Evolutionary conservation across 192 early-diverging fungal genomes (phyloP).

Genomic region (Gonapodya sp.): DNA sequence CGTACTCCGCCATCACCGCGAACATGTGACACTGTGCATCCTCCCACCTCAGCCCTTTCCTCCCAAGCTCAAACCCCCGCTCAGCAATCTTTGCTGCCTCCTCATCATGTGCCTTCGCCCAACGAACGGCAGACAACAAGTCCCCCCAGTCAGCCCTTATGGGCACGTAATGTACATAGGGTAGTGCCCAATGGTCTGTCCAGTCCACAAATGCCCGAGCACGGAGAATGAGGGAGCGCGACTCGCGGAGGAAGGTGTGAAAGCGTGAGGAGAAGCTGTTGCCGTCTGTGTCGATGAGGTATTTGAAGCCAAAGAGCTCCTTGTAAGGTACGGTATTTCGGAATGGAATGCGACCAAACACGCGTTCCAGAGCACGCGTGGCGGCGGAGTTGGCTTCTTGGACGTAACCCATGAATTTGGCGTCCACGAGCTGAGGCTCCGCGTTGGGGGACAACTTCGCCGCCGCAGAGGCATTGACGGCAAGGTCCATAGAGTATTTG

Average conservation of each 20-base stretch:
- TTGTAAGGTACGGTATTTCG: background rate
- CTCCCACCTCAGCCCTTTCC: background rate
- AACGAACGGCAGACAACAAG: background rate
- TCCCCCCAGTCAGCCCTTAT: background rate
- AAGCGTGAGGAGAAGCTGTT: background rate
- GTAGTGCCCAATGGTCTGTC: background rate
- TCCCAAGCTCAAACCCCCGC: background rate
- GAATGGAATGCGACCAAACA: background rate
- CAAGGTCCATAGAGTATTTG: background rate
- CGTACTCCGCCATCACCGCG: background rate
- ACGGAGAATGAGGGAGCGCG: background rate
- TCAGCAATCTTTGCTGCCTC: background rate
- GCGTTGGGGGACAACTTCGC: background rate
- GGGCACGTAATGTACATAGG: background rate
- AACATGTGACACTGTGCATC: background rate
- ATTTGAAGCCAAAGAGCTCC: background rate
- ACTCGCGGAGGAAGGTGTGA: background rate
- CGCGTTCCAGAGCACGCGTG: background rate
- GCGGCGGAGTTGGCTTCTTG: background rate
- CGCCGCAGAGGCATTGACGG: background rate
- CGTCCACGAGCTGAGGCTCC: background rate
- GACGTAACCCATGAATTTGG: background rate
- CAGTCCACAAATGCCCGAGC: background rate
- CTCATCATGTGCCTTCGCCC: background rate
- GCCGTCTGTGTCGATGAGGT: conserved; percentile 1